These are phyloP conservation scores for Poterioochromonas sp. DNA, from an alignment of 352 stramenopile species.

Conservation along the genomic window DNA sequence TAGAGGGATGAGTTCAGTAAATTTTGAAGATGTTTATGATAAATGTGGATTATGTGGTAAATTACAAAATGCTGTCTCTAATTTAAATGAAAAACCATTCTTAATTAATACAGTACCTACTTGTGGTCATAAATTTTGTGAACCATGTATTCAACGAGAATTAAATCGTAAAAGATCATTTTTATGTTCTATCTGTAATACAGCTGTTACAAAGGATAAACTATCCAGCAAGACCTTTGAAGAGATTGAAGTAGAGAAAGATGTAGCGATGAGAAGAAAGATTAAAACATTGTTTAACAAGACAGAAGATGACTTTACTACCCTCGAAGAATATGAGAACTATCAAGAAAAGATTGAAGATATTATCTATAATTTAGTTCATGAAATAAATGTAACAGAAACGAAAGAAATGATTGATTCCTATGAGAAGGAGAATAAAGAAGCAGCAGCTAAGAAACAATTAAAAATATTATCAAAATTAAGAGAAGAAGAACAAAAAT, in stretches of 20 bases:
- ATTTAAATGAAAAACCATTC: background rate
- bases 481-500: background rate
- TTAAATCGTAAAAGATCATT: background rate
- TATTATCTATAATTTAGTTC: constrained; percentile 8
- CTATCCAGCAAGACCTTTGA: constrained; percentile 2
- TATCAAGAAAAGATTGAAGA: constrained; percentile 27
- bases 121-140: constrained; percentile 20
- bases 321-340: background rate
- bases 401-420: background rate
- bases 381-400: background rate
- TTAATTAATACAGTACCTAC: background rate
- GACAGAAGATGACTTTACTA: background rate
- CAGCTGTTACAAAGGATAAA: background rate
- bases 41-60: background rate
- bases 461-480: background rate
- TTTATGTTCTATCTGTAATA: constrained; percentile 6
- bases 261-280: background rate
- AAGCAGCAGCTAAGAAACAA: background rate
- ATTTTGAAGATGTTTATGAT: background rate
- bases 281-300: constrained; percentile 20
- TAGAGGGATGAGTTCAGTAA: too few species aligned
- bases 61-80: background rate
- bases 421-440: background rate
- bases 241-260: constrained; percentile 3
- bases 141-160: background rate